Percentiles rank a stretch among this genome's conserved stretches.
These are phyloP conservation scores for Talaromyces ruber DNA, from an alignment of 495 filamentous ascomycete genomes.

Conservation along the genomic window DNA sequence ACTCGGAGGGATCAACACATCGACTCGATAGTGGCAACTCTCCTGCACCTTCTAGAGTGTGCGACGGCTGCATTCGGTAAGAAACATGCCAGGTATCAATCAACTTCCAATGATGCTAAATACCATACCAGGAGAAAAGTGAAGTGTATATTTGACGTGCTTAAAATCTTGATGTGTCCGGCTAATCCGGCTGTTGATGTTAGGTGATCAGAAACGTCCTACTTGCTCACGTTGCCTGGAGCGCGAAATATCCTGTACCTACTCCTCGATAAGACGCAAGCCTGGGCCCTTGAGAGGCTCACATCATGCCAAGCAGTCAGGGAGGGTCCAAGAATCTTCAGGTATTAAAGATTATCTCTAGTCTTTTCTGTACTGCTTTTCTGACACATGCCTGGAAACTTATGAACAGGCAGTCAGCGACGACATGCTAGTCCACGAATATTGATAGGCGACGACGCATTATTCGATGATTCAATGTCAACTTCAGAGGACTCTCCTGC, in stretches of 20 bases:
- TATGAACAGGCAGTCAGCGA: neutral
- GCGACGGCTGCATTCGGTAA: neutral
- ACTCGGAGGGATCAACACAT: too few relatives aligned
- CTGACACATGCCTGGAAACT: neutral
- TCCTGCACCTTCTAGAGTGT: neutral
- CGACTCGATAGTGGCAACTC: neutral
- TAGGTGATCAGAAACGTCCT: neutral
- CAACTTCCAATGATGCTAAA: neutral
- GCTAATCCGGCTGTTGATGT: neutral
- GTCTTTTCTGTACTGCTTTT: neutral
- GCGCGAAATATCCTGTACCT: neutral
- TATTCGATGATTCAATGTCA: neutral
- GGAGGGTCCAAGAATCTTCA: neutral
- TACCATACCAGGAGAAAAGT: neutral
- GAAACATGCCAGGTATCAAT: neutral
- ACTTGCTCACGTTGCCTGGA: conserved; percentile 2
- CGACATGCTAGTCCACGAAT: neutral
- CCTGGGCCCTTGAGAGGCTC: conserved; percentile 1
- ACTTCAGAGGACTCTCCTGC: neutral
- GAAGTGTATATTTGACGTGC: neutral
- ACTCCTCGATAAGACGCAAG: neutral
- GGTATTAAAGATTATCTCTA: neutral
- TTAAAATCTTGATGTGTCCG: neutral
- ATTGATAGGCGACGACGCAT: neutral
- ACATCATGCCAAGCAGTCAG: neutral